Percentiles rank a stretch among this genome's conserved stretches.
phyloP scores from a whole-genome alignment of 1,284 basidiomycete species.

The Puccinia hordei region DNA sequence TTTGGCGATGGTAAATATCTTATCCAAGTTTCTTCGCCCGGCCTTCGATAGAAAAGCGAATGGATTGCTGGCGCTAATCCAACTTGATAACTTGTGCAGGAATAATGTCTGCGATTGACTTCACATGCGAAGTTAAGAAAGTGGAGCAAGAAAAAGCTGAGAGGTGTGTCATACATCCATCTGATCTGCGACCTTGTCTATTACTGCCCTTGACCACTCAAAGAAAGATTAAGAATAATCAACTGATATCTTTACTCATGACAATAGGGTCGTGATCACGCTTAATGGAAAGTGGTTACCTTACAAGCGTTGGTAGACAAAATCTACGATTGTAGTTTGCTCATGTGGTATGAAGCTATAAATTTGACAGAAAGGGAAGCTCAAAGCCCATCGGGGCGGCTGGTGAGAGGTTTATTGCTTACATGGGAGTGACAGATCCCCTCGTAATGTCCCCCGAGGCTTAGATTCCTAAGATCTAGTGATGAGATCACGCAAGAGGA shows the following conservation, averaged over 20 bases:
- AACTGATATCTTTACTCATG: background rate
- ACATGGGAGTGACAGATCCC: background rate
- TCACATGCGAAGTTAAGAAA: conserved; percentile 33
- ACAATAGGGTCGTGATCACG: conserved; percentile 24
- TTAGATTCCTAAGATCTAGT: background rate
- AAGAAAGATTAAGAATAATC: background rate
- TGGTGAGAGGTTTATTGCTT: background rate
- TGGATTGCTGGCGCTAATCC: background rate
- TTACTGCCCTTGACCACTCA: background rate
- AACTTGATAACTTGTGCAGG: background rate
- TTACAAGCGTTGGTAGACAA: conserved; percentile 26
- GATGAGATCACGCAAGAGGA: background rate
- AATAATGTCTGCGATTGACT: conserved; percentile 44
- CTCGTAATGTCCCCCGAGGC: background rate
- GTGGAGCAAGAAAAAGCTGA: conserved; percentile 24
- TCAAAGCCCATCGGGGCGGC: background rate
- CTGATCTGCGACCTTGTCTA: background rate
- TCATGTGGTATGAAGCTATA: background rate
- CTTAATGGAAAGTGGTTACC: conserved; percentile 45
- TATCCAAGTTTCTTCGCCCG: background rate
- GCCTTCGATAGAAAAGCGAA: background rate
- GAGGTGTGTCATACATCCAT: background rate
- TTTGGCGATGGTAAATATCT: conserved; percentile 35
- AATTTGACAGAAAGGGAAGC: no score
- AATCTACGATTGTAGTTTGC: background rate